Base-by-base conservation (phyloP, 192 early-diverging fungal species). In the Obelidium mucronatum region DNA sequence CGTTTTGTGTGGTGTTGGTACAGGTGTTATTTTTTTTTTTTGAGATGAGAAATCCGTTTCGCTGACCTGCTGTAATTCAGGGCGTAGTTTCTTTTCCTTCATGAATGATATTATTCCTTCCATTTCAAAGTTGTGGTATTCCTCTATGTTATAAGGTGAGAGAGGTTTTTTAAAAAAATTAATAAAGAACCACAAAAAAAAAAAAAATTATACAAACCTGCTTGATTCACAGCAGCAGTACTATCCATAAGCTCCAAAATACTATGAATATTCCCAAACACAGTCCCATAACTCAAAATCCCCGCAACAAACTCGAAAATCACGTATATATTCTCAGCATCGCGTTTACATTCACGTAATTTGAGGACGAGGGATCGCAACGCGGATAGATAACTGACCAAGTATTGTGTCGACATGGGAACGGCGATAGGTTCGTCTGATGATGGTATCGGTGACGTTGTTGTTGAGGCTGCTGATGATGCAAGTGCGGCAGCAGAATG, bases 261-360 rank as follows among this genome's bases (percentile, higher is more conserved):
- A 51, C 62, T 69, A 55, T 79, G 78, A 58, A 79, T 79, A 35
- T 79, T 79, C 36, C 75, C 78, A 60, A 79, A 79, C 74, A 79
- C 78, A 1, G 78, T 79, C 26, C 78, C 78, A 77, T 79, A 79
- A 5, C 78, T 73, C 70, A 79, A 72, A 48, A 79, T 79, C 15
- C 78, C 78, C 17, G 40, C 36, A 1, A 79, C 61, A 75, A 79
- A 79, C 42, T 79, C 78, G 55, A 79, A 77, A 33, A 79, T 67
- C 24, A 79, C 78, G 52, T 55, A 79, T 24, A 79, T 65, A 40
- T 79, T 79, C 54, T 79, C 78, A 13, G 75, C 75, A 48, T 79
- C 69, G 5, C 30, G 37, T 0, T 28, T 31, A 1, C 31, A 31
- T 30, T 79, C 78, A 6, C 78, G 58, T 63, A 79, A 39, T 24